These are phyloP conservation scores for Pseudogymnoascus sp. DNA, from an alignment of 2,329 filamentous ascomycete genomes.

Conservation along the genomic window DNA sequence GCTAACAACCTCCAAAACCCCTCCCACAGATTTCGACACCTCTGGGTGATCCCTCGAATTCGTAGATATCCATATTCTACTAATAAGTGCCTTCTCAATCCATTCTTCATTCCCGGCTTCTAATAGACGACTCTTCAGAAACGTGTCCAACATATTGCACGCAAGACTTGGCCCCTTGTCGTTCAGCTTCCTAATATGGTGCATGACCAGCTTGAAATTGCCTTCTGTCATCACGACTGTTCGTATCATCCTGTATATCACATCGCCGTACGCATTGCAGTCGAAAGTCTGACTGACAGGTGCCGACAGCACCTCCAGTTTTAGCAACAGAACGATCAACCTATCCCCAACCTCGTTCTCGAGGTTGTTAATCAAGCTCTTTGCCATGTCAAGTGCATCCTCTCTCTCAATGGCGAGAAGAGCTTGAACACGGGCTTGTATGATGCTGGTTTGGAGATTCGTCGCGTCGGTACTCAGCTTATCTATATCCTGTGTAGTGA, in stretches of 20 bases:
- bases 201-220: conserved; percentile 57
- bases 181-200: conserved; percentile 59
- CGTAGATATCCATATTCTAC: conserved; percentile 57
- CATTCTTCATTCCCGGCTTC: conserved; percentile 43
- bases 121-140: conserved; percentile 52
- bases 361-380: conserved; percentile 49
- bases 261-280: conserved; percentile 38
- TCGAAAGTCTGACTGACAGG: conserved; percentile 41
- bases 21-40: conserved; percentile 31
- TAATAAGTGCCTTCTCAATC: conserved; percentile 61
- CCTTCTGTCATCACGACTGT: conserved; percentile 50
- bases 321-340: conserved; percentile 56
- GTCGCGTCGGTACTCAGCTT: conserved; percentile 48
- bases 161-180: conserved; percentile 42
- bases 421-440: conserved; percentile 52
- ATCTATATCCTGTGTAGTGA: conserved; percentile 47
- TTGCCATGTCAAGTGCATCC: conserved; percentile 42
- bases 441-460: conserved; percentile 57
- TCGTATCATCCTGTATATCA: conserved; percentile 53
- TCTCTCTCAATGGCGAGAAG: conserved; percentile 40
- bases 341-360: conserved; percentile 51
- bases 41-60: conserved; percentile 33
- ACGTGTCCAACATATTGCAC: conserved; percentile 48
- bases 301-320: conserved; percentile 54
- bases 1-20: conserved; percentile 39